phyloP scores from a whole-genome alignment of 129 eudicot genomes.

The Pulicaria dysenterica region DNA sequence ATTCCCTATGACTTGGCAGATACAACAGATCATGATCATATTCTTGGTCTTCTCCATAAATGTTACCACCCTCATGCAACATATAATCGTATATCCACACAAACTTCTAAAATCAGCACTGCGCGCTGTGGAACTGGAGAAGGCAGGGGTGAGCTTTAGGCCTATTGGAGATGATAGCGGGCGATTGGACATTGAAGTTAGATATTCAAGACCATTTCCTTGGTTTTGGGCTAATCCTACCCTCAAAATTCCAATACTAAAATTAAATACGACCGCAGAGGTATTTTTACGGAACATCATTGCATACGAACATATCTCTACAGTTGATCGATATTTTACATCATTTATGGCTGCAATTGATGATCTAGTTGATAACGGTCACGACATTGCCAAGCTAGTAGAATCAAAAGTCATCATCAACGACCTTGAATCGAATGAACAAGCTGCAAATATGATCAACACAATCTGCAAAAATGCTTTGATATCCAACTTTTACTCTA shows the following conservation, averaged over 20 bases:
- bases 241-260: neutral
- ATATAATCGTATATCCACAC: neutral
- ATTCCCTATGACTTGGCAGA: neutral
- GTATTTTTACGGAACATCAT: neutral
- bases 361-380: no score
- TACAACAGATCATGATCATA: neutral
- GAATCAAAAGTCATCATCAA: neutral
- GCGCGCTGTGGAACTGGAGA: neutral
- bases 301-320: conserved; percentile 18
- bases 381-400: neutral
- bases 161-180: neutral
- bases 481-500: neutral
- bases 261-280: neutral
- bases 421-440: neutral
- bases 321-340: neutral
- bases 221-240: neutral
- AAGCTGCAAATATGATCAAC: neutral
- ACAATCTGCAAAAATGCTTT: neutral
- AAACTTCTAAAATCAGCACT: neutral
- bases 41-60: conserved; percentile 8
- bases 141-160: conserved; percentile 17
- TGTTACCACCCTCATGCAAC: neutral
- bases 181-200: neutral
- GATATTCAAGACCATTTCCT: neutral
- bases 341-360: neutral